These are phyloP conservation scores for Colletotrichum agaves DNA, from an alignment of 2,329 filamentous ascomycete species.

Conservation along the genomic window DNA sequence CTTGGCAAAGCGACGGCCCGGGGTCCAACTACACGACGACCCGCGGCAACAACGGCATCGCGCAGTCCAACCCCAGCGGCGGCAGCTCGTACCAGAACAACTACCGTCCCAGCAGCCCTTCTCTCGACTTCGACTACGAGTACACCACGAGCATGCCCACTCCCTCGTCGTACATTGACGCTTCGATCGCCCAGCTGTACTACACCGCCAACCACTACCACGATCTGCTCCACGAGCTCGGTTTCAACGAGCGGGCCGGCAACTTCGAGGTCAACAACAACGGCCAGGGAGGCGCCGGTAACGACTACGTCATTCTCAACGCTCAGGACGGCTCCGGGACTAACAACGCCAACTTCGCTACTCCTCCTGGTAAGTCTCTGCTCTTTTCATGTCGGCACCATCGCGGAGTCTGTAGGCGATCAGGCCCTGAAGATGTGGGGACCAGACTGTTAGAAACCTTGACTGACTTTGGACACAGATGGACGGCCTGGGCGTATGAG, in stretches of 20 bases:
- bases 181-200: slow-evolving; percentile 64
- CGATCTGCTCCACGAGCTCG: slow-evolving; percentile 63
- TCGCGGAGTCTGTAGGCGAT: too few species aligned
- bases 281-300: slow-evolving; percentile 56
- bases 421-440: too few species aligned
- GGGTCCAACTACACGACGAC: slow-evolving; percentile 58
- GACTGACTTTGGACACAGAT: too few species aligned
- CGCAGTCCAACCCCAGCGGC: slow-evolving; percentile 59
- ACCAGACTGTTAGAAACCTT: too few species aligned
- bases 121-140: slow-evolving; percentile 54
- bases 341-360: slow-evolving; percentile 65
- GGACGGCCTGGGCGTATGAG: slow-evolving; percentile 56
- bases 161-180: slow-evolving; percentile 55
- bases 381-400: too few species aligned
- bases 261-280: slow-evolving; percentile 66
- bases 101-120: slow-evolving; percentile 54
- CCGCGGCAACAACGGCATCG: slow-evolving; percentile 64
- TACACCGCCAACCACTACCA: slow-evolving; percentile 67
- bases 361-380: slow-evolving; percentile 56
- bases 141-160: slow-evolving; percentile 46
- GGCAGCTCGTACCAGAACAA: slow-evolving; percentile 42
- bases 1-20: slow-evolving; percentile 59
- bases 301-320: slow-evolving; percentile 62
- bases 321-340: slow-evolving; percentile 59
- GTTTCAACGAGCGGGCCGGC: slow-evolving; percentile 63